Evolutionary conservation across 2,329 filamentous ascomycete species (phyloP).

Genomic region (Calonectria multiphialidica): DNA sequence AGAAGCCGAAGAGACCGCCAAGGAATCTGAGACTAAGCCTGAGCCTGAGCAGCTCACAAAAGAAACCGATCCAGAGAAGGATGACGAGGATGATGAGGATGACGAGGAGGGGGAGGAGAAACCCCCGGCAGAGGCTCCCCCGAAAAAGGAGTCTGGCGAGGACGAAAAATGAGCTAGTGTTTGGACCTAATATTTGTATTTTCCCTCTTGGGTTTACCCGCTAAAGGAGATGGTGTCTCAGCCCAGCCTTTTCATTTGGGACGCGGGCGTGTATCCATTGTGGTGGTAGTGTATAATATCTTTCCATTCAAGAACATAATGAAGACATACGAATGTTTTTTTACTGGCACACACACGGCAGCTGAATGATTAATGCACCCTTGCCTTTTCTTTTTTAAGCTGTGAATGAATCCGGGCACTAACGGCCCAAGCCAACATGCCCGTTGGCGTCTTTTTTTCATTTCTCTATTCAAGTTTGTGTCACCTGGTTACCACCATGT

Average conservation of each 20-base stretch:
- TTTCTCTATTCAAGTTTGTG: slow-evolving; percentile 7
- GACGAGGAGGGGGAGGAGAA: slow-evolving; percentile 11
- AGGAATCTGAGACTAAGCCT: slow-evolving; percentile 4
- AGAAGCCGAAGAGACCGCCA: slow-evolving; percentile 11
- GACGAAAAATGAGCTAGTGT: slow-evolving; percentile 26
- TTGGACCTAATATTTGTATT: slow-evolving; percentile 19
- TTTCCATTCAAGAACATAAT: slow-evolving; percentile 14
- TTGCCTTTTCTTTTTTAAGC: neutral
- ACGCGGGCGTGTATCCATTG: neutral
- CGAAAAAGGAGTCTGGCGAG: slow-evolving; percentile 22
- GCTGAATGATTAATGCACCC: slow-evolving; percentile 14
- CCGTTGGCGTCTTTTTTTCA: neutral
- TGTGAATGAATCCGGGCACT: neutral
- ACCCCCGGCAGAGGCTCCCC: slow-evolving; percentile 1
- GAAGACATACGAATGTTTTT: neutral
- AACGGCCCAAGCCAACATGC: neutral
- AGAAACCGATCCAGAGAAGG: slow-evolving; percentile 16
- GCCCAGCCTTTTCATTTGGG: neutral
- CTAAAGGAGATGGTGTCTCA: neutral
- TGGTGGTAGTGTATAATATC: slow-evolving; percentile 25
- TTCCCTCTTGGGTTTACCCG: slow-evolving; percentile 1
- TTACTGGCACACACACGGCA: slow-evolving; percentile 7
- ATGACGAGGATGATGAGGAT: slow-evolving; percentile 5
- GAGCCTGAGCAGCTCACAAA: slow-evolving; percentile 1
- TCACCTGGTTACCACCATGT: neutral